A percentile compares a stretch with the other conserved stretches of the same genome.
phyloP scores from a whole-genome alignment of 371 early-diverging fungal species.

The Mortierella sp. region DNA sequence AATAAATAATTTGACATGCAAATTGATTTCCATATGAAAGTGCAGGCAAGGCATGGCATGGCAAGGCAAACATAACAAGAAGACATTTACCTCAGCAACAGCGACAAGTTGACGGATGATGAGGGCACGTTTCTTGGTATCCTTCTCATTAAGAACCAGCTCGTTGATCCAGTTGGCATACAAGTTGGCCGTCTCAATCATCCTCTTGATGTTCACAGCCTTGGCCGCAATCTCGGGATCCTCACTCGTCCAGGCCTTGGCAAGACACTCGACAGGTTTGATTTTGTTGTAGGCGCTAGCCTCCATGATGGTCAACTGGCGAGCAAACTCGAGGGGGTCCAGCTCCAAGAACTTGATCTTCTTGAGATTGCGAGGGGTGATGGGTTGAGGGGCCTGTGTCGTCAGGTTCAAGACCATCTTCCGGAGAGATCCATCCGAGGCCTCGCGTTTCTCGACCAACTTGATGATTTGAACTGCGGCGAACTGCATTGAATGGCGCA shows the following conservation, averaged over 20 bases:
- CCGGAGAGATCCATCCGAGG: constrained; percentile 67
- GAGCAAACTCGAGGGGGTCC: constrained; percentile 93
- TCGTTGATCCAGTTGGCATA: constrained; percentile 85
- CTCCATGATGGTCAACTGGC: constrained; percentile 95
- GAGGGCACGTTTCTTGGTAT: constrained; percentile 81
- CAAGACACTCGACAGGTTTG: constrained; percentile 87
- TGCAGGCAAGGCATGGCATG: background rate
- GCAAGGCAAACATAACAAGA: background rate
- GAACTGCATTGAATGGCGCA: constrained; percentile 80
- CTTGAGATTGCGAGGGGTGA: constrained; percentile 76
- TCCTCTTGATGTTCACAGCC: constrained; percentile 80
- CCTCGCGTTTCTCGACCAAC: constrained; percentile 77
- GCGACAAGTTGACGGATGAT: constrained; percentile 88
- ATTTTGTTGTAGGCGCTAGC: constrained; percentile 86
- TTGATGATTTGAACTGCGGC: constrained; percentile 80
- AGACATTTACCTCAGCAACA: constrained; percentile 77
- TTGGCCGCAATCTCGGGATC: constrained; percentile 69
- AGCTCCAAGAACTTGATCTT: constrained; percentile 85
- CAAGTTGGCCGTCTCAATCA: constrained; percentile 80
- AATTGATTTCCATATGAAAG: constrained; percentile 3
- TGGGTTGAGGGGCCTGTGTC: constrained; percentile 73
- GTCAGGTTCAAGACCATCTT: constrained; percentile 79
- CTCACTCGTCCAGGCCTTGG: constrained; percentile 90
- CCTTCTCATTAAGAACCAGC: constrained; percentile 81
- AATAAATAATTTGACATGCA: background rate